Evolutionary conservation across 73 alveolate genomes (phyloP).

Genomic region (Uronychia setigera): DNA sequence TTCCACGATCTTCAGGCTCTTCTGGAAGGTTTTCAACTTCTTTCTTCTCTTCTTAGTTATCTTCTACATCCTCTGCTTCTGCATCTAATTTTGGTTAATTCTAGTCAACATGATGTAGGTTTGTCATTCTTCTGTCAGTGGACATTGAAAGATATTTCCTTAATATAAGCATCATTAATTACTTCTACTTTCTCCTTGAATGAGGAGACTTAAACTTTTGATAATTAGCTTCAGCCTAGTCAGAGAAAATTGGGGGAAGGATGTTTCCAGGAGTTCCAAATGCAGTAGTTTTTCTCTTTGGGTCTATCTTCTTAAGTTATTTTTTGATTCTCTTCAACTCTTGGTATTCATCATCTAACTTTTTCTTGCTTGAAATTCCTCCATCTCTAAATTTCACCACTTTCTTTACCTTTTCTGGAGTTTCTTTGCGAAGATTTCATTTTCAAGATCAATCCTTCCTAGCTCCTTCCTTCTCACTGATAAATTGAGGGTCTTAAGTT

Average conservation of each 20-base stretch:
- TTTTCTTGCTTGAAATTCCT: neutral
- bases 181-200: neutral
- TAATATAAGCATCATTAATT: no score
- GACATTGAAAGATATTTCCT: neutral
- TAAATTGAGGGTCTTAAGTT: neutral
- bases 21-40: no score
- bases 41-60: no score
- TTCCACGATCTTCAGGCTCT: no score
- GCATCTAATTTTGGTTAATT: no score
- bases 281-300: neutral
- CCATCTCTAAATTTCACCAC: neutral
- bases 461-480: neutral
- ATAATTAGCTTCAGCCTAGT: neutral
- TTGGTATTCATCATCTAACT: neutral
- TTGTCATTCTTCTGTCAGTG: neutral
- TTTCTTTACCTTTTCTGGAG: neutral
- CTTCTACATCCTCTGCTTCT: no score
- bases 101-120: no score
- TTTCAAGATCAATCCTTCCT: neutral
- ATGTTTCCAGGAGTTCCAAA: no score
- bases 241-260: neutral
- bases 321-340: neutral
- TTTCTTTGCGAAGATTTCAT: neutral
- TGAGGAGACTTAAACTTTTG: neutral
- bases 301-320: neutral